phyloP scores from a whole-genome alignment of 179 eudicot species.

The Silene coronaria region DNA sequence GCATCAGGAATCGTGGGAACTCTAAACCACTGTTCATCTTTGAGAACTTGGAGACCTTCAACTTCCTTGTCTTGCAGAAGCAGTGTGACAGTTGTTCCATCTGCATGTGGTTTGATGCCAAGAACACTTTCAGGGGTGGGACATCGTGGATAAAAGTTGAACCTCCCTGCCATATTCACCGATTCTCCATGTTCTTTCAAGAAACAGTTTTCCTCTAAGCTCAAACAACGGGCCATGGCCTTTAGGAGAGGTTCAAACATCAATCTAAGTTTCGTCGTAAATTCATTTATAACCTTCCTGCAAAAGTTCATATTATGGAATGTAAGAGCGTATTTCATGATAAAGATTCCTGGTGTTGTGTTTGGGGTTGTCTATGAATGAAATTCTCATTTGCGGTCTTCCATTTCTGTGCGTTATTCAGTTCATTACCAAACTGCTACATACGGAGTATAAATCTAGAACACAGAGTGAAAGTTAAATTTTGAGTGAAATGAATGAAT shows the following conservation, averaged over 20 bases:
- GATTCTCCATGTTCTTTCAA: constrained; percentile 13
- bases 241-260: constrained; percentile 17
- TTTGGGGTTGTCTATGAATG: too few relatives aligned
- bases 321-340: not conserved
- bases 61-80: constrained; percentile 29
- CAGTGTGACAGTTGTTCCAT: constrained; percentile 22
- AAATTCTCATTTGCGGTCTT: too few relatives aligned
- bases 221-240: constrained; percentile 24
- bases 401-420: too few relatives aligned
- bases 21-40: constrained; percentile 30
- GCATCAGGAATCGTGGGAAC: constrained; percentile 27
- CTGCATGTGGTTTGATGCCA: constrained; percentile 25
- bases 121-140: constrained; percentile 25
- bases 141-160: constrained; percentile 29
- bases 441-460: not conserved
- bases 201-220: constrained; percentile 20
- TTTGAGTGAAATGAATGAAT: not conserved
- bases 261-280: constrained; percentile 6
- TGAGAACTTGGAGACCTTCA: constrained; percentile 29
- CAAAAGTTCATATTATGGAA: not conserved
- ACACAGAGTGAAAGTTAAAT: not conserved
- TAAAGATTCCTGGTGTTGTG: too few relatives aligned
- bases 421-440: too few relatives aligned
- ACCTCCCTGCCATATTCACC: constrained; percentile 15
- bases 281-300: constrained; percentile 23